Percentiles rank a stretch among this genome's conserved stretches.
phyloP scores from a whole-genome alignment of 768 basidiomycete species.

The Gloeopeniophorella convolvens region DNA sequence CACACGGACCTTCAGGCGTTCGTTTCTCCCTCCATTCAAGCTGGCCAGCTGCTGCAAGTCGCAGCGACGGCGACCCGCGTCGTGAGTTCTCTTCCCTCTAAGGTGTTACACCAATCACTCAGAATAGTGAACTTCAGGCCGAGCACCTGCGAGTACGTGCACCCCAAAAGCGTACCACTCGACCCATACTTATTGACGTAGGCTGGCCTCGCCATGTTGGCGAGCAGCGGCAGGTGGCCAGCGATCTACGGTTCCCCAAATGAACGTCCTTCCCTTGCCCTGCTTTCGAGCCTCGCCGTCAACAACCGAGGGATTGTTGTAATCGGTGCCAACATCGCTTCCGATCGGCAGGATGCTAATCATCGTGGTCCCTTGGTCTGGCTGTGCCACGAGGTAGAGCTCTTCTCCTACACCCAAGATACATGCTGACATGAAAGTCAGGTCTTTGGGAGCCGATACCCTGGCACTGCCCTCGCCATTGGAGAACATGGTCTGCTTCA shows the following conservation, averaged over 20 bases:
- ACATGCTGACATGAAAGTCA: not conserved
- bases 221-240: conserved; percentile 5
- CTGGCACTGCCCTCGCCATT: not conserved
- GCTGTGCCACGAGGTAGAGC: conserved; percentile 8
- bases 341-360: not conserved
- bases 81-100: not conserved
- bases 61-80: conserved; percentile 8
- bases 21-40: conserved; percentile 1
- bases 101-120: not conserved
- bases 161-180: not conserved
- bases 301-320: conserved; percentile 8
- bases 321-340: conserved; percentile 5
- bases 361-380: conserved; percentile 11
- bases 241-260: conserved; percentile 6
- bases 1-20: conserved; percentile 1
- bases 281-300: conserved; percentile 6
- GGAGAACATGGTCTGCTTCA: conserved; percentile 2
- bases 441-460: conserved; percentile 7
- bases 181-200: not conserved
- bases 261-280: conserved; percentile 1
- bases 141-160: conserved; percentile 3
- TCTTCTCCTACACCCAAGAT: not conserved
- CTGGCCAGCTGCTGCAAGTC: conserved; percentile 5
- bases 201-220: conserved; percentile 7
- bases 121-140: not conserved